Evolutionary conservation across 2,329 filamentous ascomycete species (phyloP), one percentile per base, ranked within the genome.

Genomic region (Didymella segeticola): DNA sequence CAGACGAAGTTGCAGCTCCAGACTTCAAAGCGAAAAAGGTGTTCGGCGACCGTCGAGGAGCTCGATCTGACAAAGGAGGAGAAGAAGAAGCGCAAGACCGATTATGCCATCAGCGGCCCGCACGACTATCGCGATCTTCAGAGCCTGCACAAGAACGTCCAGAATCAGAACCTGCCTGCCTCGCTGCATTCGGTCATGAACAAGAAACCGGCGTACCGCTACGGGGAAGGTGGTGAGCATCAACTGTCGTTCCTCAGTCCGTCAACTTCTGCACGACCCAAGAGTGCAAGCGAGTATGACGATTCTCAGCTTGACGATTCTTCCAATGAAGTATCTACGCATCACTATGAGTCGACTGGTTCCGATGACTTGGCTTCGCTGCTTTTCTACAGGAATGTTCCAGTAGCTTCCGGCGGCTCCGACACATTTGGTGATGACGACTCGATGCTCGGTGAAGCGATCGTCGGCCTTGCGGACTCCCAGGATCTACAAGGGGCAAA

Each of bases 21-120:
- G 12, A 23, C 57, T 5, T 61, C 63, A 1, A 74, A 74, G 42
- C 61, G 66, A 9, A 70, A 67, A 49, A 50, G 20, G n/a, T n/a
- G n/a, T 9, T 64, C 66, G 1, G 36, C 38, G 8, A 25, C 43
- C 3, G 54, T 74, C 20, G 71, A 74, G 19, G 62, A 67, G 29
- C 39, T 75, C 4, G 72, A 75, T 41, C 39, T 75, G 33, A 75
- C 72, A 1, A 57, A 69, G 20, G 56, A 66, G 38, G 67, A 68
- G 15, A 72, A 70, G 15, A 72, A 70, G 49, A 73, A 62, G 29
- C 62, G 42, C 17, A 72, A 64, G 36, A 37, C 30, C 0, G 51
- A 69, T 4, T 58, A 60, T 31, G 46, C 45, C 12, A 56, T 17
- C 10, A 58, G 48, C 15, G 61, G 60, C 7, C 59, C 64, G 4